A percentile compares a stretch with the other conserved stretches of the same genome.
Conservation (phyloP, 2,329 filamentous ascomycete species). For the Penicillium sp. region DNA sequence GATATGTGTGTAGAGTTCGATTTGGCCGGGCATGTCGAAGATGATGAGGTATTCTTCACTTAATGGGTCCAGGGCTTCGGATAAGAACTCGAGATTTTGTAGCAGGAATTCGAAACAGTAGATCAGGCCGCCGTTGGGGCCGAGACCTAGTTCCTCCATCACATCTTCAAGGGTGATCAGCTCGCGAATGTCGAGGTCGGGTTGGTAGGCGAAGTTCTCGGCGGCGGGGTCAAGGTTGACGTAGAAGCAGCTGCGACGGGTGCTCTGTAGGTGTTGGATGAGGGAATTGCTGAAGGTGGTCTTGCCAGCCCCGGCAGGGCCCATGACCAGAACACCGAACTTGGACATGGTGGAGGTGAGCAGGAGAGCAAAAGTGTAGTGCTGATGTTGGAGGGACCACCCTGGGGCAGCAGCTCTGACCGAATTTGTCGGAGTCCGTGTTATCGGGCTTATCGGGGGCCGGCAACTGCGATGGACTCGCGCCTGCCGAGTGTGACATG, state of each 20-base stretch:
- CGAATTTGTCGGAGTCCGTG: neutral
- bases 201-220: slow-evolving; percentile 87
- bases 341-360: slow-evolving; percentile 72
- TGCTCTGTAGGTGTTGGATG: slow-evolving; percentile 89
- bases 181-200: slow-evolving; percentile 93
- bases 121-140: slow-evolving; percentile 89
- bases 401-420: neutral
- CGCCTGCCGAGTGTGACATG: neutral
- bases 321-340: slow-evolving; percentile 93
- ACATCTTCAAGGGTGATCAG: slow-evolving; percentile 92
- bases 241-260: slow-evolving; percentile 93
- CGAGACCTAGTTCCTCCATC: slow-evolving; percentile 91
- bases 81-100: slow-evolving; percentile 91
- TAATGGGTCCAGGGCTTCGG: slow-evolving; percentile 79
- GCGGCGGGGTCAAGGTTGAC: slow-evolving; percentile 98
- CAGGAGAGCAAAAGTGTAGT: neutral
- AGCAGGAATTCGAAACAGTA: slow-evolving; percentile 97
- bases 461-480: neutral
- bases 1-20: slow-evolving; percentile 97
- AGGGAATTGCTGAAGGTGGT: slow-evolving; percentile 94
- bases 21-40: slow-evolving; percentile 98
- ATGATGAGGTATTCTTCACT: slow-evolving; percentile 97
- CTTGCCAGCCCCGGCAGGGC: slow-evolving; percentile 94
- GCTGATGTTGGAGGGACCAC: neutral
- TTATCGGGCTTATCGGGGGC: slow-evolving; percentile 25